Base-by-base conservation (phyloP, 1,284 basidiomycete species). In the Austroboletus novae-zelandiae region DNA sequence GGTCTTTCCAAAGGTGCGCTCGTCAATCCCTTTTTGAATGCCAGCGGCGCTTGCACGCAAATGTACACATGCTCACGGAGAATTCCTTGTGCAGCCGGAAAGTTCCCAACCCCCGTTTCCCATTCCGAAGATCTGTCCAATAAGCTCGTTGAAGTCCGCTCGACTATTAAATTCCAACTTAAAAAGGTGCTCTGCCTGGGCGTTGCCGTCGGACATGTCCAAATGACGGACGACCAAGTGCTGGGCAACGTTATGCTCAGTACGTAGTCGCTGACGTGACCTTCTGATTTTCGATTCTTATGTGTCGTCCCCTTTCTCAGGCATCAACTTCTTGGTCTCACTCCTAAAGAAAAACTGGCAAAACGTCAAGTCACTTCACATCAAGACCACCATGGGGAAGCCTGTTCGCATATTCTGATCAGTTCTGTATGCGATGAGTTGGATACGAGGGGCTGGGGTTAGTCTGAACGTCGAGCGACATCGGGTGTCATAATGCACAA, bases 311-410 rank as follows among this genome's bases (percentile, higher is more conserved):
- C 25, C 17, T 46, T 15, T 44, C 52, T 36, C 52, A 91, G 88
- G 93, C 74, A 96, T 99, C 83, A 99, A 99, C 88, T 99, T 99
- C 87, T 83, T 99, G 62, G 92, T 99, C 71, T 98, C 97, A 39
- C 80, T 99, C 55, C 86, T 99, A 72, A 99, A 99, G 87, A 99
- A 99, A 86, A 95, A 98, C 81, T 98, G 95, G 95, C 96, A 98
- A 76, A 99, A 99, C 79, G 90, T 99, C 78, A 96, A 95, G 79
- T 98, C 94, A 56, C 81, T 99, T 60, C 94, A 97, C 83, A 86
- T 99, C 81, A 99, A 99, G 84, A 85, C 86, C 64, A 96, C 96
- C 71, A 99, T 98, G 96, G 95, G 96, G 82, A 97, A 97, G 79
- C 92, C 95, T 57, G 78, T 95, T 69, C 94, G 95, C 62, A 80